Evolutionary conservation across 2,329 filamentous ascomycete genomes (phyloP).

Genomic region (Epichloe coenophiala): DNA sequence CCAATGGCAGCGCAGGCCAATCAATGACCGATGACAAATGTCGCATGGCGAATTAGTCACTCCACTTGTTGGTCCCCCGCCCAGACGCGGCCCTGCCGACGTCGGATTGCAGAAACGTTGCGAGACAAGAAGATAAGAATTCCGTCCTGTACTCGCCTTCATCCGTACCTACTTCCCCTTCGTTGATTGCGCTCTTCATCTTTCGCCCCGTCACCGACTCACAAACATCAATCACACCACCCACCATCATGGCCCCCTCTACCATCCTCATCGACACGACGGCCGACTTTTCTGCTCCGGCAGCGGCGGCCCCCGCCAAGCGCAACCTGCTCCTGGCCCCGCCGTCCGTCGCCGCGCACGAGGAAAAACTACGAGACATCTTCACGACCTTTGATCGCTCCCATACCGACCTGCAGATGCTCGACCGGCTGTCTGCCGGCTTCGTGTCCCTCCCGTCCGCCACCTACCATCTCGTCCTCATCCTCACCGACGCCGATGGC

Average conservation of each 20-base stretch:
- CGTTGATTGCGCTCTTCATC: no score
- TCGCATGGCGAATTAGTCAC: conserved; percentile 2
- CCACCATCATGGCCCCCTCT: conserved; percentile 34
- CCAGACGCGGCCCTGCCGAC: background rate
- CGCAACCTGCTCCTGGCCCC: conserved; percentile 79
- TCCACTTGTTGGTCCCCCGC: background rate
- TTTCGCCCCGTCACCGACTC: background rate
- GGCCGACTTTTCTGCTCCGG: conserved; percentile 33
- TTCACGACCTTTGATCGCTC: conserved; percentile 61
- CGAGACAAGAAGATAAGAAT: background rate
- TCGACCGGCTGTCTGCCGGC: conserved; percentile 77
- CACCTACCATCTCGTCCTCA: conserved; percentile 73
- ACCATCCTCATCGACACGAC: conserved; percentile 41
- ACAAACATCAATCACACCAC: background rate
- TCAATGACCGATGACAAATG: conserved; percentile 2
- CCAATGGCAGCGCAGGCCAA: background rate
- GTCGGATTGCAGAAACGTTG: conserved; percentile 1
- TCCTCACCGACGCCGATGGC: conserved; percentile 68
- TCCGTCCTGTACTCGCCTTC: no score
- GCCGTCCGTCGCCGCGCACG: conserved; percentile 76
- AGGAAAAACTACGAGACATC: conserved; percentile 58
- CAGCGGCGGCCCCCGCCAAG: conserved; percentile 18
- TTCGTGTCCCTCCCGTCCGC: conserved; percentile 61
- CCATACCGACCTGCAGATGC: conserved; percentile 87
- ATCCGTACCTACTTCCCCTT: no score